Evolutionary conservation across 306 rosid species (phyloP).

Genomic region (Prunus armeniaca): DNA sequence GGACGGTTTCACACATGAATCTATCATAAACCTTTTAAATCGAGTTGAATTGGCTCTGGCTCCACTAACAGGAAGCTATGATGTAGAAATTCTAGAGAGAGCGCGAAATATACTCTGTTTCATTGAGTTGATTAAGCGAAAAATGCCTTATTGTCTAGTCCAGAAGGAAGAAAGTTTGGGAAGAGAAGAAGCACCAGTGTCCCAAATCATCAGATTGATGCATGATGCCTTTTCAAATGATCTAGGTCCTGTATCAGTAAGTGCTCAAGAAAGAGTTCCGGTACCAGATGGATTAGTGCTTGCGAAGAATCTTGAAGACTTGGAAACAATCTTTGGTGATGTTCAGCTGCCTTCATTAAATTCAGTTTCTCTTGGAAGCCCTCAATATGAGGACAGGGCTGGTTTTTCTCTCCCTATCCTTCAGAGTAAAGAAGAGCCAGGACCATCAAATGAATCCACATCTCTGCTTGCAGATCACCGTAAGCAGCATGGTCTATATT

Average conservation of each 20-base stretch:
- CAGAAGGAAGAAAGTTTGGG: slow-evolving; percentile 33
- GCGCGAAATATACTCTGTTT: slow-evolving; percentile 59
- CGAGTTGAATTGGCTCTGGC: slow-evolving; percentile 52
- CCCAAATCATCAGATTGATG: slow-evolving; percentile 43
- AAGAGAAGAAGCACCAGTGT: slow-evolving; percentile 40
- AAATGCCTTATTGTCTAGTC: slow-evolving; percentile 32
- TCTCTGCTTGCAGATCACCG: slow-evolving; percentile 80
- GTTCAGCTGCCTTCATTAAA: slow-evolving; percentile 46
- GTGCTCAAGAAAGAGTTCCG: slow-evolving; percentile 77
- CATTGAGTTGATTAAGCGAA: slow-evolving; percentile 54
- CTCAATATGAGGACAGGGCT: slow-evolving; percentile 27
- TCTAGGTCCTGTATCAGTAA: slow-evolving; percentile 73
- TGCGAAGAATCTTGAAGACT: slow-evolving; percentile 67
- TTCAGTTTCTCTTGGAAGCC: slow-evolving; percentile 42
- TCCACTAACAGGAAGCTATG: slow-evolving; percentile 55
- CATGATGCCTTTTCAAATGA: slow-evolving; percentile 53
- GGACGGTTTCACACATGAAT: slow-evolving; percentile 39
- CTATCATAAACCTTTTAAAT: slow-evolving; percentile 47
- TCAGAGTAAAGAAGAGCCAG: slow-evolving; percentile 46
- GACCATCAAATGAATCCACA: slow-evolving; percentile 58
- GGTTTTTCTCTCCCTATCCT: slow-evolving; percentile 40
- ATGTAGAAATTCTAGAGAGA: slow-evolving; percentile 87
- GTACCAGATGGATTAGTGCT: slow-evolving; percentile 77
- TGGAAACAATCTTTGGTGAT: slow-evolving; percentile 58
- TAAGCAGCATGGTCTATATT: slow-evolving; percentile 82